These are phyloP conservation scores for Acephala macrosclerotiorum DNA, from an alignment of 2,329 filamentous ascomycete species.

Conservation along the genomic window DNA sequence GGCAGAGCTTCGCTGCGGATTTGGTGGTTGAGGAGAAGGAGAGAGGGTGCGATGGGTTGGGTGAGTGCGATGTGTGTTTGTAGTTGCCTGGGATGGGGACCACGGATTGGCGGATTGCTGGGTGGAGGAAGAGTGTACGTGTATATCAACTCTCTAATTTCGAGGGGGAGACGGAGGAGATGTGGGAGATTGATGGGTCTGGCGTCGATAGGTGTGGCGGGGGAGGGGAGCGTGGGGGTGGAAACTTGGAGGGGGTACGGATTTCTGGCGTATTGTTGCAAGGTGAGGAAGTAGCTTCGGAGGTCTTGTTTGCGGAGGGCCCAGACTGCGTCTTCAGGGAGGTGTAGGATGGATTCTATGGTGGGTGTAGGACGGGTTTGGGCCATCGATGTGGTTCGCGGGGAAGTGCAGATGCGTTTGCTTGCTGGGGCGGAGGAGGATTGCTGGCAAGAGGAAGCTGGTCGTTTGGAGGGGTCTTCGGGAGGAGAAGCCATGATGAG, in stretches of 20 bases:
- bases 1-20: conserved; percentile 38
- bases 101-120: conserved; percentile 30
- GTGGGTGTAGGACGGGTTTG: neutral
- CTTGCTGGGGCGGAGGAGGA: neutral
- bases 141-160: conserved; percentile 38
- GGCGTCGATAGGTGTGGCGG: neutral
- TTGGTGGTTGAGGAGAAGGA: conserved; percentile 37
- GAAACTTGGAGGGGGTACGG: conserved; percentile 30
- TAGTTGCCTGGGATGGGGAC: conserved; percentile 40
- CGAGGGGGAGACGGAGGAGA: conserved; percentile 37
- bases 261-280: conserved; percentile 36
- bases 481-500: conserved; percentile 9
- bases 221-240: conserved; percentile 15
- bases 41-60: conserved; percentile 31
- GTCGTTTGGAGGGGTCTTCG: conserved; percentile 18
- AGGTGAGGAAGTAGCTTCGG: conserved; percentile 34
- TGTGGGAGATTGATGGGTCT: conserved; percentile 1
- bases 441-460: neutral
- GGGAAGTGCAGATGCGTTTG: conserved; percentile 24
- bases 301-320: conserved; percentile 37
- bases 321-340: conserved; percentile 37
- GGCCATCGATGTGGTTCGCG: conserved; percentile 11
- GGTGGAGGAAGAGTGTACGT: conserved; percentile 29
- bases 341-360: conserved; percentile 31
- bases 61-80: conserved; percentile 38